Conservation (phyloP, 352 stramenopile species). For the Phytophthora niederhauseri region DNA sequence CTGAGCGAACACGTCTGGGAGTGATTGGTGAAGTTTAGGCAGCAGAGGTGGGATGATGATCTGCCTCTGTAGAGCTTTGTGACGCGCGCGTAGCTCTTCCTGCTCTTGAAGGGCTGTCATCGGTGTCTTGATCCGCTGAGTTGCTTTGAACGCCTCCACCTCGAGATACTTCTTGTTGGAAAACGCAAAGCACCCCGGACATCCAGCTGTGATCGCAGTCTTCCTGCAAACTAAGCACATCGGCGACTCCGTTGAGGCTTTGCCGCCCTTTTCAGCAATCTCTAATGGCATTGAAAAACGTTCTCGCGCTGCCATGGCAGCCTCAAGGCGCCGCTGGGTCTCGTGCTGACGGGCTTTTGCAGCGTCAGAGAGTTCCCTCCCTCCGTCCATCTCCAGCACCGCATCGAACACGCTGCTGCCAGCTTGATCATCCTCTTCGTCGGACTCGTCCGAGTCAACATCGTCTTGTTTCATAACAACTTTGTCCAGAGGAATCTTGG, state of each 20-base stretch:
- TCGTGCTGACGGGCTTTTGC: conserved; percentile 29
- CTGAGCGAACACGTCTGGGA: not conserved
- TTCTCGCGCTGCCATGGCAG: conserved; percentile 40
- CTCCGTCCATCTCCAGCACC: conserved; percentile 10
- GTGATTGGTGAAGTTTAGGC: conserved; percentile 12
- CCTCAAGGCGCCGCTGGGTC: conserved; percentile 35
- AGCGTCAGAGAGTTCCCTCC: conserved; percentile 23
- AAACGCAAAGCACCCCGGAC: conserved; percentile 74
- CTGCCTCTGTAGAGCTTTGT: conserved; percentile 56
- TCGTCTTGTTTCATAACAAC: conserved; percentile 48
- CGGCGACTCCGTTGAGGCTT: not conserved
- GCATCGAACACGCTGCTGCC: conserved; percentile 9
- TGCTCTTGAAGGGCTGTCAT: conserved; percentile 61
- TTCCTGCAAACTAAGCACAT: conserved; percentile 48
- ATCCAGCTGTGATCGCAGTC: conserved; percentile 42
- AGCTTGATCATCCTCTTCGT: conserved; percentile 30
- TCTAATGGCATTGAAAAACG: not conserved
- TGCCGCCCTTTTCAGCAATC: conserved; percentile 10
- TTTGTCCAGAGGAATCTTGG: conserved; percentile 63
- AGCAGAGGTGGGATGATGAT: conserved; percentile 48
- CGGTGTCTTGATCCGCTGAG: conserved; percentile 56
- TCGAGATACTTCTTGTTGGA: conserved; percentile 42
- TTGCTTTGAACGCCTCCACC: conserved; percentile 39
- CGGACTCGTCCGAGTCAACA: conserved; percentile 32
- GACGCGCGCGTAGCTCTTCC: conserved; percentile 41